Percentiles rank a stretch among this genome's conserved stretches.
phyloP scores from a whole-genome alignment of 441 rosid species.

The Corymbia calophylla region DNA sequence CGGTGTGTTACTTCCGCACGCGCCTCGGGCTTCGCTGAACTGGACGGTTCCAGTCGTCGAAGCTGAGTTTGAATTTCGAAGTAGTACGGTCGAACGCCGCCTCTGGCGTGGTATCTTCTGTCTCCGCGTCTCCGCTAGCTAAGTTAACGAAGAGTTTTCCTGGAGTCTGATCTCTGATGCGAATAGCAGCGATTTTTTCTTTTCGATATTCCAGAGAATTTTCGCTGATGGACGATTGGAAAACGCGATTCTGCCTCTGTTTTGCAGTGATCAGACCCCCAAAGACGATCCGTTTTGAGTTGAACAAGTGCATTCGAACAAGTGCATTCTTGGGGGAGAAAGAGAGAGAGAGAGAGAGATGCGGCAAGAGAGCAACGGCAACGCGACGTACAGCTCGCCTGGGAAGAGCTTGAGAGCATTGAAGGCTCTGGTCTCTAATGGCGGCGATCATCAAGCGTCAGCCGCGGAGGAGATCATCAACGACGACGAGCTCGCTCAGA shows the following conservation, averaged over 20 bases:
- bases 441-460: conserved; percentile 25
- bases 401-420: conserved; percentile 50
- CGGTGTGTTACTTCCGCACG: not conserved
- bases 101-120: not conserved
- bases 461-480: conserved; percentile 38
- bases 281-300: not conserved
- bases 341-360: conserved; percentile 13
- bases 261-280: not conserved
- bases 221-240: not conserved
- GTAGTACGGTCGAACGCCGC: not conserved
- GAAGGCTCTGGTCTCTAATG: conserved; percentile 28
- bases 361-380: conserved; percentile 54
- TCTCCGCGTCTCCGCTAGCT: not conserved
- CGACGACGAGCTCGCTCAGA: conserved; percentile 68
- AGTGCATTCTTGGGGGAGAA: not conserved
- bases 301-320: not conserved
- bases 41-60: not conserved
- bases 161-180: not conserved
- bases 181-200: not conserved
- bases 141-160: not conserved
- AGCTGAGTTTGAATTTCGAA: not conserved
- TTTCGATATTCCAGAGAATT: not conserved
- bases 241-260: not conserved
- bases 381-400: conserved; percentile 27
- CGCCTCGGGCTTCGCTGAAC: not conserved